These are phyloP conservation scores for Torulaspora indica DNA, from an alignment of 805 yeast genomes.

Conservation along the genomic window DNA sequence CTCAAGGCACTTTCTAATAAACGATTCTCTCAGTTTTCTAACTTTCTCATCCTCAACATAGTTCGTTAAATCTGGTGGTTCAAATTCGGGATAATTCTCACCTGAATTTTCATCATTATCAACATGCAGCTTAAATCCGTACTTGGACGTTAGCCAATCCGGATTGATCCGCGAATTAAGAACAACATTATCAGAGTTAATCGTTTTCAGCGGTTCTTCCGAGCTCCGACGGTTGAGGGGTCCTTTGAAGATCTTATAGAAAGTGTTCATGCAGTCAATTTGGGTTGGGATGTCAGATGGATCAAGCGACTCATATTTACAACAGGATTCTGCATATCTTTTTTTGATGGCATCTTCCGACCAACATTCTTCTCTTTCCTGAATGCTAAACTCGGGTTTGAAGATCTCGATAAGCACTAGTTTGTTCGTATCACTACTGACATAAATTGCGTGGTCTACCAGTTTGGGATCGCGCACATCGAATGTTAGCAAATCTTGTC, in stretches of 20 bases:
- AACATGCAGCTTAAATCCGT: constrained; percentile 41
- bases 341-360: constrained; percentile 46
- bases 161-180: constrained; percentile 57
- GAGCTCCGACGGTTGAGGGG: constrained; percentile 48
- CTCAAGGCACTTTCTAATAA: constrained; percentile 51
- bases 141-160: constrained; percentile 43
- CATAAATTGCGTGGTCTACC: constrained; percentile 45
- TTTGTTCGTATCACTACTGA: constrained; percentile 43
- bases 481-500: constrained; percentile 23
- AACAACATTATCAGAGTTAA: constrained; percentile 47
- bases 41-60: constrained; percentile 33
- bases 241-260: constrained; percentile 61
- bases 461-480: constrained; percentile 34
- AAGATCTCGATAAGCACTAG: constrained; percentile 52
- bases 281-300: constrained; percentile 44
- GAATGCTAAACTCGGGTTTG: constrained; percentile 44
- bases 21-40: constrained; percentile 43
- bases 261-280: constrained; percentile 53
- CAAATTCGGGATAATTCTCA: constrained; percentile 30
- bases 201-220: constrained; percentile 48
- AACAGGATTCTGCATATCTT: constrained; percentile 44
- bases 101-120: constrained; percentile 28
- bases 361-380: constrained; percentile 45
- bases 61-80: constrained; percentile 47
- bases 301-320: constrained; percentile 26